A percentile compares a stretch with the other conserved stretches of the same genome.
phyloP scores from a whole-genome alignment of 228 moss, liverwort and hornwort genomes.

The Sphagnum fallax region DNA sequence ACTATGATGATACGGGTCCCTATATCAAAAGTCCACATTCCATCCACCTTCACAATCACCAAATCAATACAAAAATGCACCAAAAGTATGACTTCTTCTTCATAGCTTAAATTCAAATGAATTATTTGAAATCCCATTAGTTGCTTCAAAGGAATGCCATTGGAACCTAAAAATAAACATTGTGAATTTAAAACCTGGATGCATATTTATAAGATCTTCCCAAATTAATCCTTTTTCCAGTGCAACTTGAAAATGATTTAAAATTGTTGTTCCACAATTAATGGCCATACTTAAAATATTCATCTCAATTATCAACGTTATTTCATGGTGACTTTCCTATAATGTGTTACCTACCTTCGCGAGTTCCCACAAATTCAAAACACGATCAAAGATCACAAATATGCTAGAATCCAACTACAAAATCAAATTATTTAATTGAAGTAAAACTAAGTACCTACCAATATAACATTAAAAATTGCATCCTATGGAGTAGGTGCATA shows the following conservation, averaged over 20 bases:
- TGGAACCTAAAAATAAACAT: slow-evolving; percentile 28
- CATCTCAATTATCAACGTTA: neutral
- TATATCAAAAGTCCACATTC: slow-evolving; percentile 27
- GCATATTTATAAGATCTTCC: slow-evolving; percentile 63
- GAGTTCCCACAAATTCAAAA: neutral
- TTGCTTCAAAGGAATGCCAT: slow-evolving; percentile 54
- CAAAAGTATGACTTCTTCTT: slow-evolving; percentile 24
- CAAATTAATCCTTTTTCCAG: slow-evolving; percentile 67
- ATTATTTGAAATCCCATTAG: slow-evolving; percentile 56
- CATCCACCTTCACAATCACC: slow-evolving; percentile 26
- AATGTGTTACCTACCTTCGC: neutral
- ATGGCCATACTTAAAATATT: slow-evolving; percentile 68
- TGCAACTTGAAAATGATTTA: slow-evolving; percentile 50
- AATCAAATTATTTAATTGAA: neutral
- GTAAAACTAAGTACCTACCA: slow-evolving; percentile 45
- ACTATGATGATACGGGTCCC: slow-evolving; percentile 41
- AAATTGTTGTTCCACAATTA: slow-evolving; percentile 66
- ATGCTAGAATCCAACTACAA: neutral
- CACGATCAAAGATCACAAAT: neutral
- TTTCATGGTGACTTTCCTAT: neutral
- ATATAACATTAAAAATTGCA: slow-evolving; percentile 62
- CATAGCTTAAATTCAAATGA: slow-evolving; percentile 21
- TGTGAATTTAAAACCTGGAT: slow-evolving; percentile 48
- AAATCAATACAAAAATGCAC: slow-evolving; percentile 40
- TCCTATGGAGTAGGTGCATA: slow-evolving; percentile 79